These are phyloP conservation scores for Elsinoe fawcettii DNA, from an alignment of 2,329 filamentous ascomycete species.

Conservation along the genomic window DNA sequence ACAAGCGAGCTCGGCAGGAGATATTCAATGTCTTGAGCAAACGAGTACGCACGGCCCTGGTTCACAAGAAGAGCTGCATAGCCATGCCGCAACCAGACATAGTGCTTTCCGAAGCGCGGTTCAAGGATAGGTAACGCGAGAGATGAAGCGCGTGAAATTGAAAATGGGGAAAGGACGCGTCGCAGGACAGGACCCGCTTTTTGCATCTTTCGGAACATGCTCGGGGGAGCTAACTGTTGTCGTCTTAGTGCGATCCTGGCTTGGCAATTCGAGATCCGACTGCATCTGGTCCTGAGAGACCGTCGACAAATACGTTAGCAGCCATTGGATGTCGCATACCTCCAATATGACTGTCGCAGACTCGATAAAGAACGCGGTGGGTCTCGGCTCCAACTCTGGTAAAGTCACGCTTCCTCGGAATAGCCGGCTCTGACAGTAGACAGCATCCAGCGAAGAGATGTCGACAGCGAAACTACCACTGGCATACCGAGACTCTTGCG, in stretches of 20 bases:
- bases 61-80: background rate
- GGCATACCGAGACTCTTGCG: slow-evolving; percentile 91
- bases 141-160: slow-evolving; percentile 11
- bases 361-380: slow-evolving; percentile 42
- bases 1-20: slow-evolving; percentile 5
- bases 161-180: slow-evolving; percentile 15
- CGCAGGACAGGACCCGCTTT: slow-evolving; percentile 7
- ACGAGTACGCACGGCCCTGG: slow-evolving; percentile 13
- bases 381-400: slow-evolving; percentile 33
- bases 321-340: background rate
- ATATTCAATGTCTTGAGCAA: slow-evolving; percentile 4
- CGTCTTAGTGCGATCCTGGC: background rate
- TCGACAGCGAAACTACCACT: slow-evolving; percentile 79
- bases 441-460: slow-evolving; percentile 86
- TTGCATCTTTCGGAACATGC: background rate
- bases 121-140: slow-evolving; percentile 4
- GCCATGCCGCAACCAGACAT: slow-evolving; percentile 8
- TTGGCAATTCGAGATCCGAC: slow-evolving; percentile 12
- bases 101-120: slow-evolving; percentile 6
- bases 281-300: background rate
- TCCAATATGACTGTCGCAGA: slow-evolving; percentile 37
- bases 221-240: background rate
- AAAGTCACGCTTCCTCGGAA: slow-evolving; percentile 18
- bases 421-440: slow-evolving; percentile 31
- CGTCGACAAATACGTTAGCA: background rate